These are phyloP conservation scores for Psilocybe mexicana DNA, from an alignment of 1,284 basidiomycete species.

Conservation along the genomic window DNA sequence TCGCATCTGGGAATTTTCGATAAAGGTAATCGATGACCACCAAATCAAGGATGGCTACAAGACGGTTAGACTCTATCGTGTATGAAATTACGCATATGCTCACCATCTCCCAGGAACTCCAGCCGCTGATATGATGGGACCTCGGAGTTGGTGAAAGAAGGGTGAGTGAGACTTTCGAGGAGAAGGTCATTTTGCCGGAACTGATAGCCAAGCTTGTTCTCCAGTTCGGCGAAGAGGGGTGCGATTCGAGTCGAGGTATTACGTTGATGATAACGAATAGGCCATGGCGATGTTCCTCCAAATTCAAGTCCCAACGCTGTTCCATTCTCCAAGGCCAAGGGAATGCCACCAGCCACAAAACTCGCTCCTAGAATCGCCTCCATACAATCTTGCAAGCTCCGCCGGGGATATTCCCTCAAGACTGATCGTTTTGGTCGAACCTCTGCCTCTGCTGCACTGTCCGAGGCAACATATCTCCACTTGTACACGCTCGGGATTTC, in stretches of 20 bases:
- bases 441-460: constrained; percentile 28
- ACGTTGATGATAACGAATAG: constrained; percentile 44
- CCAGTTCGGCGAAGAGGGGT: constrained; percentile 53
- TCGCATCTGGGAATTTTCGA: constrained; percentile 65
- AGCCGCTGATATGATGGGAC: constrained; percentile 77
- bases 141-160: constrained; percentile 59
- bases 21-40: constrained; percentile 75
- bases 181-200: constrained; percentile 67
- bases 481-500: constrained; percentile 54
- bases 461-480: constrained; percentile 59
- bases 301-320: constrained; percentile 66
- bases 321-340: constrained; percentile 66
- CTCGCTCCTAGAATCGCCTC: constrained; percentile 79
- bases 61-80: constrained; percentile 12
- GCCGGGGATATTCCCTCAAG: constrained; percentile 50
- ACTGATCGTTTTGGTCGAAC: constrained; percentile 28
- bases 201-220: constrained; percentile 67
- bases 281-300: constrained; percentile 68
- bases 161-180: constrained; percentile 79
- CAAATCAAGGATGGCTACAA: constrained; percentile 71
- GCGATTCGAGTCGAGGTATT: constrained; percentile 38
- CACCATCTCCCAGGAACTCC: constrained; percentile 86
- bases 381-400: constrained; percentile 83
- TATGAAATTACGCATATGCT: constrained; percentile 25
- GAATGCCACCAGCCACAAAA: constrained; percentile 69